These are phyloP conservation scores for Microdochium paspali DNA, from an alignment of 2,329 filamentous ascomycete species.

Conservation along the genomic window DNA sequence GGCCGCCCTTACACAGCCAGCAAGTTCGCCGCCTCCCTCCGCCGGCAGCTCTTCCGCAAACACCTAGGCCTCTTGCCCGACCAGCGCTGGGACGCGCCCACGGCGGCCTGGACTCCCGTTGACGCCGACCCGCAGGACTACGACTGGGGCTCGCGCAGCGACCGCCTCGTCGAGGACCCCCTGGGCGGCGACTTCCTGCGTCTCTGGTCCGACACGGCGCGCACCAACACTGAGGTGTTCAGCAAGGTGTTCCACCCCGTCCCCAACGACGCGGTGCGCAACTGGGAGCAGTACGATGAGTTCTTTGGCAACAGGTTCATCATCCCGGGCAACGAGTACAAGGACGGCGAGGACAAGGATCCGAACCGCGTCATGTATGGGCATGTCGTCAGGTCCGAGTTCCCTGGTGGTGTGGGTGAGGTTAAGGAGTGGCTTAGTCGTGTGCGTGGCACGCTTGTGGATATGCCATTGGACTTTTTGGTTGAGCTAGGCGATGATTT, in stretches of 20 bases:
- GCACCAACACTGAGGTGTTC: conserved; percentile 72
- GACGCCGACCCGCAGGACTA: conserved; percentile 61
- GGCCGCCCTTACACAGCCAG: conserved; percentile 63
- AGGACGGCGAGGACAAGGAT: conserved; percentile 22
- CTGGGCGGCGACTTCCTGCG: conserved; percentile 57
- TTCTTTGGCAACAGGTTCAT: conserved; percentile 63
- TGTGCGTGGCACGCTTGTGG: conserved; percentile 64
- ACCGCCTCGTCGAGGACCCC: conserved; percentile 65
- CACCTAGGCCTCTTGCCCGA: conserved; percentile 76
- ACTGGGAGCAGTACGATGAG: conserved; percentile 63
- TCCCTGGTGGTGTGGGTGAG: conserved; percentile 62
- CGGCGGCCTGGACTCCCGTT: conserved; percentile 71
- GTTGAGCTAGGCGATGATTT: conserved; percentile 67
- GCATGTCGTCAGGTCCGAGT: conserved; percentile 75
- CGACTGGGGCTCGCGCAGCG: conserved; percentile 59
- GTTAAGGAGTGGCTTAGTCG: conserved; percentile 60
- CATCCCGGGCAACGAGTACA: conserved; percentile 34
- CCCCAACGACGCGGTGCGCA: conserved; percentile 57
- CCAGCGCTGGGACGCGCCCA: conserved; percentile 57
- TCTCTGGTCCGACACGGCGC: conserved; percentile 66
- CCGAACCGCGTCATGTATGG: conserved; percentile 48
- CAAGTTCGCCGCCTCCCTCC: conserved; percentile 69
- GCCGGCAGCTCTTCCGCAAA: conserved; percentile 82
- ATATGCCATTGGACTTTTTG: conserved; percentile 88
- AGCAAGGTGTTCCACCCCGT: conserved; percentile 73